Base-by-base conservation (phyloP, 495 filamentous ascomycete genomes). In the Xylaria acuta region DNA sequence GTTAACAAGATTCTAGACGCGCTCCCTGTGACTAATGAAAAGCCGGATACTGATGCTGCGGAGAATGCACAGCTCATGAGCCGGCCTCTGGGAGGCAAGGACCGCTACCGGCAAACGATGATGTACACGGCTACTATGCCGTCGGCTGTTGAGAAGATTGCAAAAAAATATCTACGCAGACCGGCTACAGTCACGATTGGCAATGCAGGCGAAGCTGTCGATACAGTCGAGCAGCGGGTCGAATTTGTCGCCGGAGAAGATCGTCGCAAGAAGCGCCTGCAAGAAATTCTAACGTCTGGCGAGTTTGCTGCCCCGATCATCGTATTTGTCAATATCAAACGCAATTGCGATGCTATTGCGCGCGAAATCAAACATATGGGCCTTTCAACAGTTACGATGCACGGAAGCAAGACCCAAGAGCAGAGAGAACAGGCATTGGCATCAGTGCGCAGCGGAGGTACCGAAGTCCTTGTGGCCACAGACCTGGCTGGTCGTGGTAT, bases 81-180 rank as follows among this genome's bases (percentile, higher is more conserved):
- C 70, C 90, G 90, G 53, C 93, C 94, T 70, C 82, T 97, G 3
- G 91, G 92, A 49, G 91, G 92, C 40, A 93, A 93, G 77, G 92
- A 97, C 78, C 88, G 93, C 20, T 99, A 98, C 82, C 85, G 96
- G 67, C 97, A 99, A 81, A 99, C 96, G 3, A 99, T 99, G 96
- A 99, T 99, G 96, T 99, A 98, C 88, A 99, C 97, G 69, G 96
- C 96, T 14, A 99, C 96, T 36, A 99, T 99, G 96, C 94, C 97
- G 4, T 81, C 91, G 3, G 91, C 94, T 8, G 93, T 99, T 56
- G 97, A 98, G 77, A 93, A 94, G 72, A 98, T 99, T 69, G 96
- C 96, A 2, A 90, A 94, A 69, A 98, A 98, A 79, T 99, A 98
- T 77, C 89, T 99, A 9, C 92, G 97, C 5, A 89, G 96, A 5